Base-by-base conservation (phyloP, 176 grass and related monocot genomes). In the Phoenix roebelenii region DNA sequence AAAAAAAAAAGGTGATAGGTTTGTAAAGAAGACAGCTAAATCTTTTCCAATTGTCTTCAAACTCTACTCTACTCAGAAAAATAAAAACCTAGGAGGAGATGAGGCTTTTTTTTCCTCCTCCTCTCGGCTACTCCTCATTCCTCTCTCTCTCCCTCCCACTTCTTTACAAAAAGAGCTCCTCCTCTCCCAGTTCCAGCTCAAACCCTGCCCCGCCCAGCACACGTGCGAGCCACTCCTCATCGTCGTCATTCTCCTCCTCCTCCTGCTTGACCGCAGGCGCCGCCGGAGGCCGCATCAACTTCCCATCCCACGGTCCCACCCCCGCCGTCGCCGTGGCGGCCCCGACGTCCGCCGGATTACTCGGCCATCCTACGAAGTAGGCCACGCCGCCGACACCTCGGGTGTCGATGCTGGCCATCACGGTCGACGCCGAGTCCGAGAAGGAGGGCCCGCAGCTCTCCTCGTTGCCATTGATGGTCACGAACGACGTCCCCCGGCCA, bases 391-490 rank as follows among this genome's bases (percentile, higher is more conserved):
- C 67, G 2, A 57, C 79, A 7, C 55, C 61, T 9, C 83, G 70
- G 4, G 80, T 87, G 83, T 95, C 90, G 19, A 90, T 68, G n/a
- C 83, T 84, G 32, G 86, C 90, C 90, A 95, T 95, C 3, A 95
- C 77, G 3, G 77, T 87, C 15, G 80, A 82, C 26, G 83, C 63
- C 6, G 86, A 74, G 53, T 69, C 68, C 17, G 90, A 90, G 85
- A 95, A 90, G 66, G 90, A 95, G 39, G 90, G 84, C 16, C 90
- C 86, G 55, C 90, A 95, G 57, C 74, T 95, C 83, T 95, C 86
- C 80, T 90, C 86, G 80, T 90, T 82, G 54, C 80, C 86, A 62
- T 84, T 90, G 64, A 90, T 87, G 52, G 86, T 87, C 1, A 87
- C 77, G 77, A 74, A 78, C 44, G 72, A 75, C 3, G 44, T 22